Evolutionary conservation across 805 yeast species (phyloP).

Genomic region (Wickerhamomyces ciferrii): DNA sequence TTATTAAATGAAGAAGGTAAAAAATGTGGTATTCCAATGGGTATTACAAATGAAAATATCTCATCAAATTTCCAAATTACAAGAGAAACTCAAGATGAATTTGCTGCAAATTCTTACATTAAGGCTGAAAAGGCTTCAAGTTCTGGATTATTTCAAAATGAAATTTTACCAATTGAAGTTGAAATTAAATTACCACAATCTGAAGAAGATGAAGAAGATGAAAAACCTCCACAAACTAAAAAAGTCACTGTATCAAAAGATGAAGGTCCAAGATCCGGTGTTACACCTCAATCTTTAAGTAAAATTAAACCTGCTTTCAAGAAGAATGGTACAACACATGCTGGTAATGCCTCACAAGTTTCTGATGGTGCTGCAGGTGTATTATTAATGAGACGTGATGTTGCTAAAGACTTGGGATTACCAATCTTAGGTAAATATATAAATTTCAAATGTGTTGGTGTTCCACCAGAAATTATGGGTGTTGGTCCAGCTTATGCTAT

Average conservation of each 20-base stretch:
- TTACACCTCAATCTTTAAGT: slow-evolving; percentile 68
- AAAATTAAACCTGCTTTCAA: slow-evolving; percentile 86
- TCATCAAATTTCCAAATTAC: slow-evolving; percentile 60
- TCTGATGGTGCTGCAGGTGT: slow-evolving; percentile 96
- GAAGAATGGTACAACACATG: slow-evolving; percentile 77
- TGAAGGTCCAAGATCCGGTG: slow-evolving; percentile 89
- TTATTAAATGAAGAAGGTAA: slow-evolving; percentile 42
- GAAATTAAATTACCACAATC: slow-evolving; percentile 39
- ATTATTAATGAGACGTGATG: slow-evolving; percentile 75
- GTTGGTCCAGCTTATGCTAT: slow-evolving; percentile 96
- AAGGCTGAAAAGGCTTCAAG: slow-evolving; percentile 78
- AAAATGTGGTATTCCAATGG: slow-evolving; percentile 92
- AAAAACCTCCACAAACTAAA: slow-evolving; percentile 27
- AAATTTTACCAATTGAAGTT: slow-evolving; percentile 77
- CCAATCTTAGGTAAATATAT: slow-evolving; percentile 78
- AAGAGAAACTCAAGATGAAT: slow-evolving; percentile 76
- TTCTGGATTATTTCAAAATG: slow-evolving; percentile 76
- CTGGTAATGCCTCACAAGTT: slow-evolving; percentile 95
- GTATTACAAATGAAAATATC: slow-evolving; percentile 90
- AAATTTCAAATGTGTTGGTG: slow-evolving; percentile 79
- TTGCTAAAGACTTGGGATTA: slow-evolving; percentile 70
- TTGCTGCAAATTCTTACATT: slow-evolving; percentile 81
- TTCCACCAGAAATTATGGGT: slow-evolving; percentile 97
- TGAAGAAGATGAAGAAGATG: slow-evolving; percentile 54
- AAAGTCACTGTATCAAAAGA: slow-evolving; percentile 52